Base-by-base conservation (phyloP, 2,329 filamentous ascomycete genomes). In the Nigrospora oryzae region DNA sequence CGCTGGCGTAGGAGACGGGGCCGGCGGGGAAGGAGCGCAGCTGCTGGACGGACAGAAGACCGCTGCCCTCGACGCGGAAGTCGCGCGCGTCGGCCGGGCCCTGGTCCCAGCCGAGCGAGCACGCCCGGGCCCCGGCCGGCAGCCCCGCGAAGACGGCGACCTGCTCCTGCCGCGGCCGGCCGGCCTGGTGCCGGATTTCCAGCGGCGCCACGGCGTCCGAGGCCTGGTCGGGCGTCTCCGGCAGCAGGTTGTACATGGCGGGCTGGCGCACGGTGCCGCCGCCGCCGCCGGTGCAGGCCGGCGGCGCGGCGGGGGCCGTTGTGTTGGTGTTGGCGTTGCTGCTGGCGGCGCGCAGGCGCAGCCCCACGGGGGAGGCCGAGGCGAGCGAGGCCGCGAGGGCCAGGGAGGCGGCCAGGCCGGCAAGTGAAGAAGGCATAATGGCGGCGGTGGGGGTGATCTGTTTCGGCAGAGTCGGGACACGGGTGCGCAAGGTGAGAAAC, bases 1-100 rank as follows among this genome's bases (percentile, higher is more conserved):
- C 47, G n/a, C 50, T 50, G 38, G 47, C 44, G 43, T 51, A 56
- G 7, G 53, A 54, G 15, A 63, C 49, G 30, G 51, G 49, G n/a
- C 42, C 44, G 23, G 43, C 44, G 31, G 56, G 58, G 38, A 59
- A 49, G 7, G 54, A 54, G 11, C 53, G 49, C 2, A 64, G 51
- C 19, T 52, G 59, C 30, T 45, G 49, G 19, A 56, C 43, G 2
- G 45, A 35, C 1, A 56, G 23, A 4, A 57, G 45, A 2, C 58
- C 63, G 32, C 51, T 56, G 30, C 54, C 53, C n/a, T 56, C 51
- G 47, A 67, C 64, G 48, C 60, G 58, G 48, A 69, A 65, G 42
- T 58, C 60, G 48, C 62, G 67, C 36, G 63, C 59, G 43, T 56
- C 62, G 45, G 52, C 61, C 10, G 58, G 60, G 5, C 63, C 67